Evolutionary conservation across 164 flowering plant genomes (phyloP).

Genomic region (Aristolochia contorta): DNA sequence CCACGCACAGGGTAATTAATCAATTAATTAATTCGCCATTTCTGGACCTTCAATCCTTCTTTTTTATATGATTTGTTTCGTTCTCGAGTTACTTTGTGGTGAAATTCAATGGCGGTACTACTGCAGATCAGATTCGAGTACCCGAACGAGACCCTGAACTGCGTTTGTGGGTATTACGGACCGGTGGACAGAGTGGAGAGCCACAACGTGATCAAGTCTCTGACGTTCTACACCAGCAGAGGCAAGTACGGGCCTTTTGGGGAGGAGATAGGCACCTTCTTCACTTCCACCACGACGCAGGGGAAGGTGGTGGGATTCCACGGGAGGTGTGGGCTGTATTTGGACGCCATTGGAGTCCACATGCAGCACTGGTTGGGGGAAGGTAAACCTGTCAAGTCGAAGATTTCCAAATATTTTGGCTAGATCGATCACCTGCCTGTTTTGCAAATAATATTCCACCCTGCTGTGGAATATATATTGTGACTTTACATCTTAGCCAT

Average conservation of each 20-base stretch:
- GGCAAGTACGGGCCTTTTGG: constrained; percentile 83
- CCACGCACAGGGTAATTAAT: constrained; percentile 39
- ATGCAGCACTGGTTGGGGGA: constrained; percentile 79
- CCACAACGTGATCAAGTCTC: constrained; percentile 35
- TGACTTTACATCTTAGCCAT: no score
- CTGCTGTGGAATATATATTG: no score
- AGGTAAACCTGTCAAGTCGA: constrained; percentile 13
- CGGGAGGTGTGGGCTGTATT: constrained; percentile 57
- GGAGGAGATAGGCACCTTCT: constrained; percentile 57
- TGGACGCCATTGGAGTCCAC: constrained; percentile 87
- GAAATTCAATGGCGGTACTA: no score
- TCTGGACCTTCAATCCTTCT: no score
- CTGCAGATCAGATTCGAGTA: constrained; percentile 53
- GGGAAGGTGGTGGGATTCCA: constrained; percentile 87
- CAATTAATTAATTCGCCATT: no score
- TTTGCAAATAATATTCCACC: no score
- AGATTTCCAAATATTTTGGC: constrained; percentile 23
- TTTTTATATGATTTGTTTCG: background rate
- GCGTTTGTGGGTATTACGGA: constrained; percentile 61
- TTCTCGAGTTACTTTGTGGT: no score
- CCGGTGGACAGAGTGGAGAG: constrained; percentile 22
- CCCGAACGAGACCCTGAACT: constrained; percentile 59
- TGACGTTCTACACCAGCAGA: constrained; percentile 52
- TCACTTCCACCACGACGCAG: constrained; percentile 57
- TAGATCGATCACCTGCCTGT: constrained; percentile 2